Base-by-base conservation (phyloP, 495 filamentous ascomycete genomes). In the Chaetomium fimeti region DNA sequence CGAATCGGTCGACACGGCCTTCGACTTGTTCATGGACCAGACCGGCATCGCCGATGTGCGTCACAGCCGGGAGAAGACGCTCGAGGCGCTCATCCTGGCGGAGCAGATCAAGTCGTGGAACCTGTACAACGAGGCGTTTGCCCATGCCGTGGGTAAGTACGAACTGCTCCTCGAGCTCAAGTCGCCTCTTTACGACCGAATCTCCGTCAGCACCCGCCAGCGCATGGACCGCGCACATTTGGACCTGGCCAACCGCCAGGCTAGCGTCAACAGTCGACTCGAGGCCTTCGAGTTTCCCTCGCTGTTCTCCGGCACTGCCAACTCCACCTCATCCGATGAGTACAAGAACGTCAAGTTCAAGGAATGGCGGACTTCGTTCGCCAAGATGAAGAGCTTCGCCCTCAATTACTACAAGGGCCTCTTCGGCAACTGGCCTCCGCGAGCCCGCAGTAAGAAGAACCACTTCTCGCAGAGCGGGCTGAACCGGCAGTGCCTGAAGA, bases 351-450 rank as follows among this genome's bases (percentile, higher is more conserved):
- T 96, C 53, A 84, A 84, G n/a, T 98, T 92, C 78, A 90, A 91
- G 66, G 81, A 81, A 47, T 98, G 95, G 94, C 90, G 84, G 71
- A 75, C 77, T 1, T 79, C 86, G 1, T 97, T 93, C 72, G 76
- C 82, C 52, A 82, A 85, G 28, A 89, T 92, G 81, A 84, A 91
- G 42, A 88, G 85, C 61, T 89, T 89, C 65, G 82, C 89, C 18
- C 79, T 96, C 56, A 78, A 80, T 56, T 90, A 91, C 76, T 95
- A 94, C 75, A 92, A 92, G 70, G 76, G 86, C 54, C 83, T 85
- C 57, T 95, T 96, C 71, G 95, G 95, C 45, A 87, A 88, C 57
- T 98, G 94, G 94, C 93, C 95, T 22, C 94, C 95, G 42, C 94
- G 93, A 73, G 92, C 91, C 0, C 85, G 81, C 57, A 92, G 87